Evolutionary conservation across 2,329 filamentous ascomycete species (phyloP).

Genomic region (Coleophoma eucalyptorum): DNA sequence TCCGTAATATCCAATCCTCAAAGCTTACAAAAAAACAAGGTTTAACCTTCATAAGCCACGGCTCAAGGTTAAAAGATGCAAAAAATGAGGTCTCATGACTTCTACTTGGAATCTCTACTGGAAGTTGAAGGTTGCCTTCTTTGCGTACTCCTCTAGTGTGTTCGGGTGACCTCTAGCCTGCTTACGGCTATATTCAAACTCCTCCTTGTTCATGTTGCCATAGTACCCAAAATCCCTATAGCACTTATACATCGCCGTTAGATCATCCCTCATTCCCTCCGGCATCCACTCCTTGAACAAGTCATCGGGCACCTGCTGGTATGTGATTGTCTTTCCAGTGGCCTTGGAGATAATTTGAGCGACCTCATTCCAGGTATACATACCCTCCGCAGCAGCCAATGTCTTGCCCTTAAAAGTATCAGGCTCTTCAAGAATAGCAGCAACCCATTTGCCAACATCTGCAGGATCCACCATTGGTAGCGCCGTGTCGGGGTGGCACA

Average conservation of each 20-base stretch:
- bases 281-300: slow-evolving; percentile 3
- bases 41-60: too few species aligned
- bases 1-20: too few species aligned
- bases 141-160: slow-evolving; percentile 29
- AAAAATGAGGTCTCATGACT: too few species aligned
- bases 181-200: slow-evolving; percentile 23
- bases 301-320: slow-evolving; percentile 9
- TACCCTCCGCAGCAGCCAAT: slow-evolving; percentile 39
- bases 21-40: too few species aligned
- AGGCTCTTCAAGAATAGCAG: slow-evolving; percentile 36
- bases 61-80: too few species aligned
- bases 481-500: slow-evolving; percentile 15
- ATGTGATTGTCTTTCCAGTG: slow-evolving; percentile 25
- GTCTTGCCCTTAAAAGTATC: slow-evolving; percentile 37
- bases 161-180: slow-evolving; percentile 23
- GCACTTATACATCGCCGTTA: slow-evolving; percentile 15
- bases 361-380: slow-evolving; percentile 28
- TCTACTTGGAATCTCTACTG: too few species aligned
- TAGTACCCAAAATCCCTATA: slow-evolving; percentile 29
- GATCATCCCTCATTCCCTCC: slow-evolving; percentile 3
- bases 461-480: slow-evolving; percentile 23
- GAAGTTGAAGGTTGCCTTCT: slow-evolving; percentile 12
- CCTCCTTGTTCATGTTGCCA: slow-evolving; percentile 23
- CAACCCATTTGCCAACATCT: slow-evolving; percentile 27
- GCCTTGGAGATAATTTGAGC: slow-evolving; percentile 25